A percentile compares a stretch with the other conserved stretches of the same genome.
These are phyloP conservation scores for Hydnum rufescens DNA, from an alignment of 768 basidiomycete species.

Conservation along the genomic window DNA sequence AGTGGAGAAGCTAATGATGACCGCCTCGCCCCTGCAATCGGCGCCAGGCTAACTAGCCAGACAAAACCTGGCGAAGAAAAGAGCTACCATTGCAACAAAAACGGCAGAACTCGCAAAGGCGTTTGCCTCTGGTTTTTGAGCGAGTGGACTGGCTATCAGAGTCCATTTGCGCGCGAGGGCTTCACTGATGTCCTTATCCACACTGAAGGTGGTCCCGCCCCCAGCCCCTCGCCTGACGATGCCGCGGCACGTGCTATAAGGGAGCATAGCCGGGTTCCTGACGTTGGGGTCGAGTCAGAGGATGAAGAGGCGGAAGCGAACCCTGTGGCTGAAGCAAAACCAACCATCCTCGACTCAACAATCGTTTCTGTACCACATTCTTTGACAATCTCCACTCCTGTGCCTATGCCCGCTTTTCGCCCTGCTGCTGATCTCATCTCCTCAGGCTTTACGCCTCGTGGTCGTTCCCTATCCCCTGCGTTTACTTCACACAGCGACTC, in stretches of 20 bases:
- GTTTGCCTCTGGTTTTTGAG: background rate
- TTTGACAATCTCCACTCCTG: background rate
- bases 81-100: background rate
- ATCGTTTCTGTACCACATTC: too few species aligned
- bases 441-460: background rate
- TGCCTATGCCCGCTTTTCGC: background rate
- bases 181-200: background rate
- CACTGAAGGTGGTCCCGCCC: background rate
- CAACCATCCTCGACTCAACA: too few species aligned
- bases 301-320: too few species aligned
- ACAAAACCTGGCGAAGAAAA: background rate
- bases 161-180: slow-evolving; percentile 1
- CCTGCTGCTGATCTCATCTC: too few species aligned
- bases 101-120: background rate
- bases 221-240: background rate
- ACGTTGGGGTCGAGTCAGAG: background rate
- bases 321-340: too few species aligned
- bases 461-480: background rate
- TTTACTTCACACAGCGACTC: background rate
- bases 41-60: background rate
- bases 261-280: background rate
- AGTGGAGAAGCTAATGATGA: background rate
- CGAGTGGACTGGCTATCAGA: background rate
- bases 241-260: too few species aligned
- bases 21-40: background rate